Evolutionary conservation across 2,329 filamentous ascomycete species (phyloP).

Genomic region (Clonostachys sp.): DNA sequence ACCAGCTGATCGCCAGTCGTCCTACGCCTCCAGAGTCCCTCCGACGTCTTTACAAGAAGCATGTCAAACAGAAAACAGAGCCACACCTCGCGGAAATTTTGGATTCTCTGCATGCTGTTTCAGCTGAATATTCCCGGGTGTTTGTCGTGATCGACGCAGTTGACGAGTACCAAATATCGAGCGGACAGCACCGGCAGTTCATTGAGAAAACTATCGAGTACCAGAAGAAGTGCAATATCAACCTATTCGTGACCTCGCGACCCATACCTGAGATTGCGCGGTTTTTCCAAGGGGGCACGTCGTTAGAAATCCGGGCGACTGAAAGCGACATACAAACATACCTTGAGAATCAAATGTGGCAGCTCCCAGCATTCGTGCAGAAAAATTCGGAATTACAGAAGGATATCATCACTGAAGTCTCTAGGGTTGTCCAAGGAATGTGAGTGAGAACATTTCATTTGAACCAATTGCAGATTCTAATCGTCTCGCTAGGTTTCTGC

Average conservation of each 20-base stretch:
- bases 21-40: constrained; percentile 16
- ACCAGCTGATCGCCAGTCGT: constrained; percentile 22
- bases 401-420: background rate
- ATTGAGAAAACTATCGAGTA: constrained; percentile 1
- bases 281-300: background rate
- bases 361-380: background rate
- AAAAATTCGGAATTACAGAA: background rate
- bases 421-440: constrained; percentile 3
- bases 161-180: constrained; percentile 9
- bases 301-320: background rate
- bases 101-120: constrained; percentile 1
- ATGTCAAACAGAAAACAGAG: constrained; percentile 6
- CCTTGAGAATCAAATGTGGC: background rate
- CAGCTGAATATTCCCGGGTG: background rate
- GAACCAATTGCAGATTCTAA: background rate
- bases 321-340: background rate
- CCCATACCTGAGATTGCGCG: background rate
- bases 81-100: background rate
- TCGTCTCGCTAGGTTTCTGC: constrained; percentile 5
- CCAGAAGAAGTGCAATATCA: background rate
- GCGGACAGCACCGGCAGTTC: background rate
- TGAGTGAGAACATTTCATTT: background rate
- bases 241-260: constrained; percentile 9
- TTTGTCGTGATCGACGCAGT: constrained; percentile 16
- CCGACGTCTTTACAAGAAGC: constrained; percentile 14